Evolutionary conservation across 2,329 filamentous ascomycete species (phyloP).

Genomic region (Diaporthe citrichinensis): DNA sequence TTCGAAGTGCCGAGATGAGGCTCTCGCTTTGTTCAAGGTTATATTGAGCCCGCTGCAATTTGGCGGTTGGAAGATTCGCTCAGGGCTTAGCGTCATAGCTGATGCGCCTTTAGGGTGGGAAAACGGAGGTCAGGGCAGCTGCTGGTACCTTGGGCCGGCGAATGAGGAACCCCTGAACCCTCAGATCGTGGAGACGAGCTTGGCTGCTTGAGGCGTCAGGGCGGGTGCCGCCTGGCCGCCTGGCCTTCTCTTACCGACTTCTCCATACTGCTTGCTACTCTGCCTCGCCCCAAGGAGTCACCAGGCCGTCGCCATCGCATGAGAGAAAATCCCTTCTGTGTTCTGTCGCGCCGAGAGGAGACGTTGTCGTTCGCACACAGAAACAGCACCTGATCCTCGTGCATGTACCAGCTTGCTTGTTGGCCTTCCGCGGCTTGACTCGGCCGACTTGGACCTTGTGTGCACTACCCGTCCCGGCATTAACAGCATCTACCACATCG

Average conservation of each 20-base stretch:
- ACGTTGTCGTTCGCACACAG: slow-evolving; percentile 1
- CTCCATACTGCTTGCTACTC: slow-evolving; percentile 34
- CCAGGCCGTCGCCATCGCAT: slow-evolving; percentile 25
- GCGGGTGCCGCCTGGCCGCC: slow-evolving; percentile 22
- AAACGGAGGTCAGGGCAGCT: slow-evolving; percentile 24
- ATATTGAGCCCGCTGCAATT: slow-evolving; percentile 25
- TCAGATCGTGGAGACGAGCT: slow-evolving; percentile 31
- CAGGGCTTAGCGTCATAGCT: slow-evolving; percentile 27
- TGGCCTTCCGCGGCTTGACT: slow-evolving; percentile 19
- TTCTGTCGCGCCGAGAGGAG: slow-evolving; percentile 21
- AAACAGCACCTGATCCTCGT: not conserved
- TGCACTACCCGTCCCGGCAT: slow-evolving; percentile 12
- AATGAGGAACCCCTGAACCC: slow-evolving; percentile 32
- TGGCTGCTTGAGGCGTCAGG: slow-evolving; percentile 29
- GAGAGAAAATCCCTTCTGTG: slow-evolving; percentile 27
- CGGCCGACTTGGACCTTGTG: slow-evolving; percentile 26
- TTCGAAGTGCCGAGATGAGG: slow-evolving; percentile 27
- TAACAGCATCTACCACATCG: slow-evolving; percentile 27
- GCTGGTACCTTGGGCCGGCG: not conserved
- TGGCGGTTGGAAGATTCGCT: slow-evolving; percentile 30
- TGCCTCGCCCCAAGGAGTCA: slow-evolving; percentile 20
- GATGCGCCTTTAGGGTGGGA: not conserved
- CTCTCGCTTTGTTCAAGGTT: slow-evolving; percentile 31
- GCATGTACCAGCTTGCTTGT: slow-evolving; percentile 28
- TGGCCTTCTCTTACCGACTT: slow-evolving; percentile 28